Evolutionary conservation across 306 rosid species (phyloP), one percentile per base, ranked within the genome.

Genomic region (Glycine tomentella): DNA sequence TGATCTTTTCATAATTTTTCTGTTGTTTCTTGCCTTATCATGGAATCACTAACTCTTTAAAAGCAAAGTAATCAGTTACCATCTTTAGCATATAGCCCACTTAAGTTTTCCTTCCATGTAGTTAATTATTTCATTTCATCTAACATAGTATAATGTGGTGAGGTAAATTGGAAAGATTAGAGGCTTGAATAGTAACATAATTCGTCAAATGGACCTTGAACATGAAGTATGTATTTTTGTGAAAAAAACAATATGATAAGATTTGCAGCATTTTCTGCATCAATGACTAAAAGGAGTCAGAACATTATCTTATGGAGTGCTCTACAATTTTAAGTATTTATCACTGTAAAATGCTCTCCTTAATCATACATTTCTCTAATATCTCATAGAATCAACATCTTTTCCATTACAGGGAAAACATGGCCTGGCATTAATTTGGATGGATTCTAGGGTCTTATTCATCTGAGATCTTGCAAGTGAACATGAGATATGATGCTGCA

Each of bases 401-500:
- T n/a, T 42, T 71, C 63, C 49, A 72, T 78, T 78, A 34, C 71
- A 83, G 71, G 73, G 40, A n/a, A 50, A 63, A 45, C 25, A 45
- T 72, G 76, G 71, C 4, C 52, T 75, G 2, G 5, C 8, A 14
- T 46, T 82, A 57, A 68, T 69, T 48, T 36, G 65, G 55, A 52
- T 52, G 76, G 40, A 53, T 42, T 58, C 6, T 17, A 45, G 10
- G 80, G 79, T 55, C 45, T 69, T 49, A 14, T 51, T 76, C 89
- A 83, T 80, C 82, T 69, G 3, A 63, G 63, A 71, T 81, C 86
- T 80, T 74, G 84, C 87, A 85, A 77, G 84, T 72, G 53, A 63
- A 74, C 66, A 17, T 52, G 89, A 83, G 89, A 81, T 80, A 80
- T 48, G 51, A 67, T 66, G 71, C 1, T 80, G 87, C 87, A 83